phyloP scores from a whole-genome alignment of 2,329 filamentous ascomycete species.

The Didymella arachidicola region DNA sequence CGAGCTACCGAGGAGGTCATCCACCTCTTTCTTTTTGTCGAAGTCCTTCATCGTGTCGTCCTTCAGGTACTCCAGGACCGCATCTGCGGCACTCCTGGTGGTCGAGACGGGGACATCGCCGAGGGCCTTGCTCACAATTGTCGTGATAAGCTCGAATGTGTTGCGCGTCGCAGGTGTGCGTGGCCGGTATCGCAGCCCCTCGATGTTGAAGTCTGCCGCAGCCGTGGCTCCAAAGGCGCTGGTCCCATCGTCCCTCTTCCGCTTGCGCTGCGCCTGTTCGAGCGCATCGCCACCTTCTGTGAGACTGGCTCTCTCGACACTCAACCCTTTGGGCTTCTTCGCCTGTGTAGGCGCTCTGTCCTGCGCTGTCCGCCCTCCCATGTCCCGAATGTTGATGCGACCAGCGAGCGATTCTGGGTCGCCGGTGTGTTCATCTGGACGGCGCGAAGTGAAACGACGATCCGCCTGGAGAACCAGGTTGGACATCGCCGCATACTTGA shows the following conservation, averaged over 20 bases:
- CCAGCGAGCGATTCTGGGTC: constrained; percentile 97
- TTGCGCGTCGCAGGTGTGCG: constrained; percentile 89
- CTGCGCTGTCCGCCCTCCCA: constrained; percentile 84
- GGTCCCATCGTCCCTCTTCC: constrained; percentile 75
- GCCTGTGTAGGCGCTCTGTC: constrained; percentile 81
- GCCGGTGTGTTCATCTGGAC: constrained; percentile 92
- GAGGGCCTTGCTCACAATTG: constrained; percentile 84
- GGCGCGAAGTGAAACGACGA: constrained; percentile 90
- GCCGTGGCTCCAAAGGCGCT: constrained; percentile 73
- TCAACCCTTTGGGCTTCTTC: constrained; percentile 71
- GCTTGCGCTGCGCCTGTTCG: constrained; percentile 83
- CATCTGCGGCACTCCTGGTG: constrained; percentile 92
- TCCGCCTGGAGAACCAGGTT: constrained; percentile 99
- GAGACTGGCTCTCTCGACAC: constrained; percentile 77
- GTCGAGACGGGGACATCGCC: constrained; percentile 94
- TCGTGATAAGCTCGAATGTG: constrained; percentile 93
- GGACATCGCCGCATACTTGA: constrained; percentile 99
- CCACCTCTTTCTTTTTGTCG: constrained; percentile 97
- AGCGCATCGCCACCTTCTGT: constrained; percentile 85
- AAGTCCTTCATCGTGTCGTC: constrained; percentile 96
- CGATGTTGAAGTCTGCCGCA: constrained; percentile 82
- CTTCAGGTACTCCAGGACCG: constrained; percentile 88
- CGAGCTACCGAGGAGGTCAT: constrained; percentile 85
- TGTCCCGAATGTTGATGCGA: constrained; percentile 90
- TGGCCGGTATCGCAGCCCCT: constrained; percentile 90